Percentiles rank a stretch among this genome's conserved stretches.
phyloP scores from a whole-genome alignment of 2,329 filamentous ascomycete genomes.

The Pseudocercospora vitis region DNA sequence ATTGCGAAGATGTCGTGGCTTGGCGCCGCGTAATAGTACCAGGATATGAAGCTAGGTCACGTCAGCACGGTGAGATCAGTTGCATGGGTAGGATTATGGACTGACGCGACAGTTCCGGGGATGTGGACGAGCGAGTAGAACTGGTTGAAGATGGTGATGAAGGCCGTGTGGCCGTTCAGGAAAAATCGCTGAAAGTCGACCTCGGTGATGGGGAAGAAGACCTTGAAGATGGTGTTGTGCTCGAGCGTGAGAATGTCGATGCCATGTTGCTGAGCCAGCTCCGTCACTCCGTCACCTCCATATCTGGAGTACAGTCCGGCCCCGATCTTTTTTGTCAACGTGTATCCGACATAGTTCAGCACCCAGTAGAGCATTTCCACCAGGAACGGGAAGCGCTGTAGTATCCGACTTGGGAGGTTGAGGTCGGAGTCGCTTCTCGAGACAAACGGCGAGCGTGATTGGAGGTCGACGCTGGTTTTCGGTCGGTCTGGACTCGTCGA shows the following conservation, averaged over 20 bases:
- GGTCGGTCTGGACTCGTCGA: conserved; percentile 38
- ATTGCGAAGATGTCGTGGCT: conserved; percentile 48
- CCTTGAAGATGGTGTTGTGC: conserved; percentile 51
- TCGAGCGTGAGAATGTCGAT: conserved; percentile 58
- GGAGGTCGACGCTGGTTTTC: conserved; percentile 52
- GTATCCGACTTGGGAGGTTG: conserved; percentile 60
- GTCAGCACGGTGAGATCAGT: conserved; percentile 12
- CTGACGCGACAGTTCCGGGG: conserved; percentile 59
- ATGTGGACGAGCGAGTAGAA: conserved; percentile 62
- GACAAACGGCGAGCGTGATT: conserved; percentile 54
- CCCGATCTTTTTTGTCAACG: conserved; percentile 49
- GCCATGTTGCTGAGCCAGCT: conserved; percentile 57
- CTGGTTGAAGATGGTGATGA: conserved; percentile 58
- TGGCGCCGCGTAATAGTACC: conserved; percentile 62
- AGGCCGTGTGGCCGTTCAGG: conserved; percentile 53
- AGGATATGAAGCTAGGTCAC: conserved; percentile 57
- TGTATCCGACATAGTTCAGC: conserved; percentile 65
- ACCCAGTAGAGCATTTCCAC: conserved; percentile 75
- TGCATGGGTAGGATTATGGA: not conserved
- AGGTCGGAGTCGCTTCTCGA: conserved; percentile 45
- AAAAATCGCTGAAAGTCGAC: conserved; percentile 58
- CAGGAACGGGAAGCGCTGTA: conserved; percentile 68
- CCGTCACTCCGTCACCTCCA: conserved; percentile 53
- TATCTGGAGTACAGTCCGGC: conserved; percentile 30
- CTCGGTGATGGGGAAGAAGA: conserved; percentile 56